Conservation (phyloP, 2,329 filamentous ascomycete genomes). For the Ascochyta rabiei region DNA sequence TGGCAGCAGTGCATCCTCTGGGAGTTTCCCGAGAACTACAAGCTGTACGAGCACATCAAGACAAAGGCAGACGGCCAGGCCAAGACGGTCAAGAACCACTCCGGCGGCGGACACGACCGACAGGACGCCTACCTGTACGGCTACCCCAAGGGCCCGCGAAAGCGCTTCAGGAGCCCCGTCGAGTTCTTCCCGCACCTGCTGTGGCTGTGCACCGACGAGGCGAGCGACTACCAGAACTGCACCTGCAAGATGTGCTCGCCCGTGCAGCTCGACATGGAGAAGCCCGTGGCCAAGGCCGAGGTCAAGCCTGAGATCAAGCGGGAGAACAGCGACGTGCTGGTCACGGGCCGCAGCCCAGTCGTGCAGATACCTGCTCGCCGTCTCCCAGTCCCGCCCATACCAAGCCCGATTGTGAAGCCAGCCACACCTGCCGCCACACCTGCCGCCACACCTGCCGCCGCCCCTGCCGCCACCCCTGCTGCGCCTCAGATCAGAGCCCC, state of each 20-base stretch:
- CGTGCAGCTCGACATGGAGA: constrained; percentile 55
- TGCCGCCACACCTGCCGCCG: background rate
- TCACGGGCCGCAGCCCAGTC: constrained; percentile 24
- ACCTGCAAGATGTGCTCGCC: constrained; percentile 64
- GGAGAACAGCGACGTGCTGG: constrained; percentile 9
- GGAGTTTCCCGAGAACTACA: constrained; percentile 62
- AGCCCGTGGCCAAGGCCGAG: constrained; percentile 35
- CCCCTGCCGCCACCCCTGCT: constrained; percentile 3
- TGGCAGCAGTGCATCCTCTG: constrained; percentile 57
- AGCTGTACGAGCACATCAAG: constrained; percentile 64
- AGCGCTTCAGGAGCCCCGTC: constrained; percentile 63
- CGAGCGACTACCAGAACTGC: constrained; percentile 61
- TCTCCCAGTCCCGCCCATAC: constrained; percentile 26
- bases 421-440: constrained; percentile 20
- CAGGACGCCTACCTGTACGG: constrained; percentile 67
- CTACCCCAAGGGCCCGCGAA: constrained; percentile 62
- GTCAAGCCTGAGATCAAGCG: constrained; percentile 38
- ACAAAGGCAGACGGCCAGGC: constrained; percentile 56
- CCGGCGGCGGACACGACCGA: constrained; percentile 58
- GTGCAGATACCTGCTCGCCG: constrained; percentile 37
- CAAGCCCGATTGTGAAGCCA: constrained; percentile 32
- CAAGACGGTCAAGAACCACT: constrained; percentile 57
- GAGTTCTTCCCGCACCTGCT: constrained; percentile 67
- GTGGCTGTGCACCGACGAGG: constrained; percentile 61
- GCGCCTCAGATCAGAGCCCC: constrained; percentile 32